phyloP scores from a whole-genome alignment of 2,329 filamentous ascomycete species.

The Neonectria coccinea region DNA sequence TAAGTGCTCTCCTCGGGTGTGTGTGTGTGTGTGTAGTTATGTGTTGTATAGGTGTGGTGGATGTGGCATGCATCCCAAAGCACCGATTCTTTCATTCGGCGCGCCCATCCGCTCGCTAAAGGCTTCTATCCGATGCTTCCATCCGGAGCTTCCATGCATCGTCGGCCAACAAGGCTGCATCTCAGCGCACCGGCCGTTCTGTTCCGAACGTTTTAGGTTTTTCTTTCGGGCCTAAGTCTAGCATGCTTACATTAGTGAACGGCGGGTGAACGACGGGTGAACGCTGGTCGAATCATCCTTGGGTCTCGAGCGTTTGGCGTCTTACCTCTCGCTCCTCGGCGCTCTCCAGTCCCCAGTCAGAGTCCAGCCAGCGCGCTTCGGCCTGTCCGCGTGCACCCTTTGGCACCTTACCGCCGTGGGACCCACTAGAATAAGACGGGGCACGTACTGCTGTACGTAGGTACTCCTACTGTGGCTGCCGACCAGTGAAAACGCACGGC shows the following conservation, averaged over 20 bases:
- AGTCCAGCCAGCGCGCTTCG: conserved; percentile 40
- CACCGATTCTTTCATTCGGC: conserved; percentile 12
- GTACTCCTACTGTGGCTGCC: neutral
- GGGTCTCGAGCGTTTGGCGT: conserved; percentile 6
- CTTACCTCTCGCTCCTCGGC: conserved; percentile 22
- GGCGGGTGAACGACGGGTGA: conserved; percentile 9
- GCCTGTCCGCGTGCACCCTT: conserved; percentile 39
- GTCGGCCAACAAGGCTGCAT: conserved; percentile 20
- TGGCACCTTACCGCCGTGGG: conserved; percentile 6
- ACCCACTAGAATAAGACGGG: neutral
- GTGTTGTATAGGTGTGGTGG: neutral
- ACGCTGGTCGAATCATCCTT: neutral
- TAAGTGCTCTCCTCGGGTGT: neutral
- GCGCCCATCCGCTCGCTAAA: conserved; percentile 17
- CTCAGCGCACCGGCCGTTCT: conserved; percentile 7
- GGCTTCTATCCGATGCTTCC: conserved; percentile 22
- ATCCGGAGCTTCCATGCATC: conserved; percentile 30
- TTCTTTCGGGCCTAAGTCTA: conserved; percentile 3
- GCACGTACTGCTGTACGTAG: neutral
- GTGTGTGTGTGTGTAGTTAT: neutral
- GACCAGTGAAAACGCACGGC: conserved; percentile 6
- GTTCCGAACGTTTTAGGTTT: neutral
- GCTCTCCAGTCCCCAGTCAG: conserved; percentile 12
- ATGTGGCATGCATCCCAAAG: neutral
- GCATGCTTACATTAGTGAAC: neutral